Evolutionary conservation across 305 asterid genomes (phyloP).

Genomic region (Fraxinus velutina): DNA sequence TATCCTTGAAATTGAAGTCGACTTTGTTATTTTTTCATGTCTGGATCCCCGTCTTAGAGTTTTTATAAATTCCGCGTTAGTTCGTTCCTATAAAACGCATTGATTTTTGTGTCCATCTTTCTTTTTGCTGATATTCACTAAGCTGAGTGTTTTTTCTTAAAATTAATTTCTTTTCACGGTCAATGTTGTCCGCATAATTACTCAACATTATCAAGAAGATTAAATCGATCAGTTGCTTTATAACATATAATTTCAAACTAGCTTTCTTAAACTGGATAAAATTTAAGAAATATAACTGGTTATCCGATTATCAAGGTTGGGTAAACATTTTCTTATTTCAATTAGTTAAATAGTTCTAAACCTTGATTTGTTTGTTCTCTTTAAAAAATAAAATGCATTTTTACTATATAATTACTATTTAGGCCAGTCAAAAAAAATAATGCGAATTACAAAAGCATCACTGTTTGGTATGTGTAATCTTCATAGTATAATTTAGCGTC

Average conservation of each 20-base stretch:
- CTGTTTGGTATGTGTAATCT: neutral
- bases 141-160: neutral
- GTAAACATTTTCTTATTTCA: neutral
- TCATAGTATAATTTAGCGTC: neutral
- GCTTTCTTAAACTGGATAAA: neutral
- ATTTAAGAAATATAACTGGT: neutral
- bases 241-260: neutral
- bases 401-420: neutral
- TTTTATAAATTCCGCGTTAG: neutral
- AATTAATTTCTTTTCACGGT: neutral
- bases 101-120: neutral
- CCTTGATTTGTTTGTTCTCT: neutral
- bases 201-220: neutral
- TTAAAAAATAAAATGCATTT: neutral
- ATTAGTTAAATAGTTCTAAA: neutral
- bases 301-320: neutral
- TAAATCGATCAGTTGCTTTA: neutral
- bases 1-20: neutral
- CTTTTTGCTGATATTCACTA: neutral
- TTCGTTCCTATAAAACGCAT: neutral
- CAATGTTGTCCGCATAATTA: neutral
- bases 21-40: neutral
- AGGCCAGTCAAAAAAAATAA: neutral
- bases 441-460: neutral
- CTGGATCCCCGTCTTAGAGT: neutral